A percentile compares a stretch with the other conserved stretches of the same genome.
phyloP scores from a whole-genome alignment of 495 filamentous ascomycete species.

The Aspergillus taichungensis region DNA sequence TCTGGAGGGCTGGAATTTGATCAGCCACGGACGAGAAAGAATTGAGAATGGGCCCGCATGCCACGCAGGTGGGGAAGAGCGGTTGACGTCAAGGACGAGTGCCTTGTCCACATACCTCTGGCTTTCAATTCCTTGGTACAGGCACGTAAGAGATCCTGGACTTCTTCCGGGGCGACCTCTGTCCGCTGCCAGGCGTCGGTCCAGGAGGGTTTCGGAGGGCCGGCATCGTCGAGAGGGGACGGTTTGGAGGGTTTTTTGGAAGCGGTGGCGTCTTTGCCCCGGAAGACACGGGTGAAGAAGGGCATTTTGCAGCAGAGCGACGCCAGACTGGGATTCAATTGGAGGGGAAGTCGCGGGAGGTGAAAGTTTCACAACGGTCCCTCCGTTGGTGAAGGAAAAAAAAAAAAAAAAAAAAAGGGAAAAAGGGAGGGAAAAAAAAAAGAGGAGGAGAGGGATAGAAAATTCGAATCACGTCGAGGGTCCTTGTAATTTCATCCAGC shows the following conservation, averaged over 20 bases:
- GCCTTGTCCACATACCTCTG: conserved; percentile 58
- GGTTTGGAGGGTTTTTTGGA: conserved; percentile 52
- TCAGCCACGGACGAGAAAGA: conserved; percentile 25
- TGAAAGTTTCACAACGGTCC: neutral
- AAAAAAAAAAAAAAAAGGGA: neutral
- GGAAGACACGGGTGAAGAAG: conserved; percentile 66
- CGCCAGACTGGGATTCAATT: conserved; percentile 8
- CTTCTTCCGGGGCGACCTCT: conserved; percentile 80
- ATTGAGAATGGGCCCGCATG: conserved; percentile 17
- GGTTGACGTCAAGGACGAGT: conserved; percentile 8
- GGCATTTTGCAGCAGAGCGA: conserved; percentile 30
- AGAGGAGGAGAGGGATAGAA: neutral
- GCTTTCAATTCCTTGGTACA: conserved; percentile 90
- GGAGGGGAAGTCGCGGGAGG: conserved; percentile 10
- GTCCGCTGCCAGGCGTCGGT: conserved; percentile 84
- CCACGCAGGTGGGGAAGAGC: neutral
- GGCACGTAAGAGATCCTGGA: conserved; percentile 73
- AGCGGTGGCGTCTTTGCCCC: conserved; percentile 54
- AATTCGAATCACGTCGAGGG: neutral
- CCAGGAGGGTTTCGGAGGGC: conserved; percentile 66
- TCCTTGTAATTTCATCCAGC: conserved; percentile 4
- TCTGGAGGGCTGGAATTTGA: conserved; percentile 59
- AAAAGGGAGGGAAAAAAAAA: neutral
- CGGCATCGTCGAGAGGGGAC: conserved; percentile 33
- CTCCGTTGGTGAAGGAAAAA: neutral